These are phyloP conservation scores for Saturnispora serradocipensis DNA, from an alignment of 805 yeast species.

Conservation along the genomic window DNA sequence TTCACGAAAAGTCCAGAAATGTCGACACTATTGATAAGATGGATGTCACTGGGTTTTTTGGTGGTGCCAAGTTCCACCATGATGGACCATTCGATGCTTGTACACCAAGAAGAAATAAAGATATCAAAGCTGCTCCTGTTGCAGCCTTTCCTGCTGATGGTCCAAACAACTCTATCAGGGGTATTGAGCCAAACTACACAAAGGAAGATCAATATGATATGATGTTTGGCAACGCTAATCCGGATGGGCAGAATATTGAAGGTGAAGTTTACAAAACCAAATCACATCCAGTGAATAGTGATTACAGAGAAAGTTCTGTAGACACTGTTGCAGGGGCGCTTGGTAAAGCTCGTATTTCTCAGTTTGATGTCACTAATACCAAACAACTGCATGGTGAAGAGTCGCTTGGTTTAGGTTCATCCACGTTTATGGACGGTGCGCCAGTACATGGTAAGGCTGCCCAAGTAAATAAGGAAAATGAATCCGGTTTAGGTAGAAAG, in stretches of 20 bases:
- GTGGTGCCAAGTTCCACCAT: constrained; percentile 90
- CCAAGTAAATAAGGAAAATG: constrained; percentile 30
- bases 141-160: constrained; percentile 94
- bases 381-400: constrained; percentile 72
- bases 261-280: not conserved
- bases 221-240: constrained; percentile 58
- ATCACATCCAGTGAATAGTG: constrained; percentile 12
- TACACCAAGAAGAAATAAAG: constrained; percentile 88
- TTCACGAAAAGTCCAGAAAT: constrained; percentile 52
- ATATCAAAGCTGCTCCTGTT: constrained; percentile 73
- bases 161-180: constrained; percentile 78
- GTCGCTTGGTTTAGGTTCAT: constrained; percentile 82
- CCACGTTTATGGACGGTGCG: constrained; percentile 92
- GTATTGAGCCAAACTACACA: constrained; percentile 44
- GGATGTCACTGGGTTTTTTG: constrained; percentile 92
- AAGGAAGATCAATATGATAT: constrained; percentile 59
- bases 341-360: constrained; percentile 42
- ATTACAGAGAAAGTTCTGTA: constrained; percentile 22
- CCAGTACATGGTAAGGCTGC: constrained; percentile 49
- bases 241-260: constrained; percentile 38
- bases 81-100: constrained; percentile 99
- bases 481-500: constrained; percentile 59
- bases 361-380: constrained; percentile 55
- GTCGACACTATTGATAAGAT: constrained; percentile 91
- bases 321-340: constrained; percentile 24